These are phyloP conservation scores for Bryum argenteum DNA, from an alignment of 225 moss, liverwort and hornwort species.

Conservation along the genomic window DNA sequence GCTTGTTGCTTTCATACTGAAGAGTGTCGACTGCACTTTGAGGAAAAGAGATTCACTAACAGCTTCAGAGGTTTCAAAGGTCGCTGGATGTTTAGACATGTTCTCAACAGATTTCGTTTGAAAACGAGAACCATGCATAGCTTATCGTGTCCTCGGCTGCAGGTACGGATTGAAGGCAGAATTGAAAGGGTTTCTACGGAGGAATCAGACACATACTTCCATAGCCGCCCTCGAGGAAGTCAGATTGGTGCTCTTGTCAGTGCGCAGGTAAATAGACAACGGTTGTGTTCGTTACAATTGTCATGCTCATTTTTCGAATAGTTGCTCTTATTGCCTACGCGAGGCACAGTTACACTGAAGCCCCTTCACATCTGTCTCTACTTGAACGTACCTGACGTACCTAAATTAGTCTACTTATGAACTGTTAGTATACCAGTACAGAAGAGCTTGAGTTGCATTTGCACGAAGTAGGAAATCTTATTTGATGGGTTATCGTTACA, in stretches of 20 bases:
- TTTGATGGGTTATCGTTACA: neutral
- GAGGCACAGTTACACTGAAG: neutral
- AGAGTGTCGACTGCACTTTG: neutral
- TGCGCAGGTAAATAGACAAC: conserved; percentile 60
- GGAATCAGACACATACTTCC: conserved; percentile 90
- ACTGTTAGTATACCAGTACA: conserved; percentile 2
- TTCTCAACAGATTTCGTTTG: neutral
- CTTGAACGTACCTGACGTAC: neutral
- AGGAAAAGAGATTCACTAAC: conserved; percentile 2
- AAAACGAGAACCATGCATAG: neutral
- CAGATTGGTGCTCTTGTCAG: conserved; percentile 94
- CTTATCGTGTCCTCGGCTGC: conserved; percentile 30
- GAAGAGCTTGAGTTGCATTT: conserved; percentile 9
- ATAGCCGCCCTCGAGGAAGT: conserved; percentile 91
- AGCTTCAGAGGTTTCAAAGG: neutral
- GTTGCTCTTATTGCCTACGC: neutral
- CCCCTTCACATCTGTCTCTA: neutral
- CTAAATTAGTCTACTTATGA: neutral
- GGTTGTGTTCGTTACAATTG: neutral
- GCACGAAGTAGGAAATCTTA: conserved; percentile 1
- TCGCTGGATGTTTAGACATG: neutral
- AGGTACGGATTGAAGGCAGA: conserved; percentile 87
- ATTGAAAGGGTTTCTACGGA: conserved; percentile 66
- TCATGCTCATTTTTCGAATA: conserved; percentile 16
- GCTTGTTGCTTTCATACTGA: neutral